phyloP scores from a whole-genome alignment of 768 basidiomycete species.

The Lentinula edodes region DNA sequence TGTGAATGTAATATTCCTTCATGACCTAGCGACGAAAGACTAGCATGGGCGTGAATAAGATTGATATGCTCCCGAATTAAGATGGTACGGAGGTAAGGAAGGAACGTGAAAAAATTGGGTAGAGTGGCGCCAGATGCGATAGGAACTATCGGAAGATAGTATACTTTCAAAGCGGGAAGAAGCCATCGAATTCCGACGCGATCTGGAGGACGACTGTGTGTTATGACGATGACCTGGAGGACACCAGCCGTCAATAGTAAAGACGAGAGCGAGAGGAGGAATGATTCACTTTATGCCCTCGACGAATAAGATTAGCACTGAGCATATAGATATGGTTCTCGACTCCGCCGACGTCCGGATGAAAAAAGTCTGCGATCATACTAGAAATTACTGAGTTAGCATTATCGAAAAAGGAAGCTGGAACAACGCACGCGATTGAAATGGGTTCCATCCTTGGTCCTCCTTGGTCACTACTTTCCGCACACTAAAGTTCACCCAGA shows the following conservation, averaged over 20 bases:
- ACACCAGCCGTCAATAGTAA: neutral
- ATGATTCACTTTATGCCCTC: constrained; percentile 73
- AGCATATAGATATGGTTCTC: constrained; percentile 97
- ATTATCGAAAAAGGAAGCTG: neutral
- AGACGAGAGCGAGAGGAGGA: neutral
- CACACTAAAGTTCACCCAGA: neutral
- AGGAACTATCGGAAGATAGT: constrained; percentile 86
- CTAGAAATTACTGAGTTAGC: constrained; percentile 30
- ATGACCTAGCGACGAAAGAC: constrained; percentile 84
- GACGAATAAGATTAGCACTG: constrained; percentile 70
- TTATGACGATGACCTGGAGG: constrained; percentile 84
- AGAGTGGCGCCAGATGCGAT: constrained; percentile 91
- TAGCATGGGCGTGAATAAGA: constrained; percentile 88
- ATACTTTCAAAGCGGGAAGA: constrained; percentile 82
- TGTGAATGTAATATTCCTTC: constrained; percentile 91
- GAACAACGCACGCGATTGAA: constrained; percentile 28
- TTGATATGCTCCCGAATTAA: constrained; percentile 81
- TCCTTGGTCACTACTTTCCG: neutral
- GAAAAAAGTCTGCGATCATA: constrained; percentile 97
- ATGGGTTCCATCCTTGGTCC: constrained; percentile 22
- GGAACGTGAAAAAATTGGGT: constrained; percentile 88
- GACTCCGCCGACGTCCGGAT: constrained; percentile 90
- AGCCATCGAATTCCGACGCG: constrained; percentile 90
- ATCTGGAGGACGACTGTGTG: constrained; percentile 83
- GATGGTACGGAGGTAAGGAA: constrained; percentile 90